Evolutionary conservation across 2,329 filamentous ascomycete species (phyloP).

Genomic region (Lomentospora prolificans): DNA sequence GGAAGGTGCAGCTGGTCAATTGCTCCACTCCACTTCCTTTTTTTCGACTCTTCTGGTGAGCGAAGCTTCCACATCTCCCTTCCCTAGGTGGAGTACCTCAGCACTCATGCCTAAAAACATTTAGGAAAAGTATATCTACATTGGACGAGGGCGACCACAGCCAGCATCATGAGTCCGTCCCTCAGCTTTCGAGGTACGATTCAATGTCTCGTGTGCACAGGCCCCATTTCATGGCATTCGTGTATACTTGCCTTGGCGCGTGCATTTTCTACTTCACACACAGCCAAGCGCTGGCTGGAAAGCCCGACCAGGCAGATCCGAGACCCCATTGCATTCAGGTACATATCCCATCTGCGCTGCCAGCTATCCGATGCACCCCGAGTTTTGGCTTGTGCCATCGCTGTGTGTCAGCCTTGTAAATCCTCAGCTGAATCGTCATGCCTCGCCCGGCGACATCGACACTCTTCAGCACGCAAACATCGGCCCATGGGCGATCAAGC

Average conservation of each 20-base stretch:
- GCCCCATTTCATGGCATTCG: not conserved
- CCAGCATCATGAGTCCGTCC: no score
- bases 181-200: no score
- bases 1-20: not conserved
- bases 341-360: not conserved
- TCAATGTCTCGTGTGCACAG: no score
- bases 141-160: no score
- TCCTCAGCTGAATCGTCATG: not conserved
- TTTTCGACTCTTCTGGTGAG: no score
- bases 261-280: no score
- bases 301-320: not conserved
- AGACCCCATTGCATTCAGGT: not conserved
- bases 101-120: no score
- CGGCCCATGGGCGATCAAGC: not conserved
- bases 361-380: not conserved
- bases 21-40: not conserved
- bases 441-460: not conserved
- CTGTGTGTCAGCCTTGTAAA: conserved; percentile 4
- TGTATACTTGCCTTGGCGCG: not conserved
- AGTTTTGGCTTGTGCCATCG: conserved; percentile 7
- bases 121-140: no score
- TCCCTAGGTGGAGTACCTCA: no score
- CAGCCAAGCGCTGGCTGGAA: no score
- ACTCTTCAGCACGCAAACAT: not conserved
- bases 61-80: no score